A percentile compares a stretch with the other conserved stretches of the same genome.
phyloP scores from a whole-genome alignment of 179 eudicot species.

The Patellifolia procumbens region DNA sequence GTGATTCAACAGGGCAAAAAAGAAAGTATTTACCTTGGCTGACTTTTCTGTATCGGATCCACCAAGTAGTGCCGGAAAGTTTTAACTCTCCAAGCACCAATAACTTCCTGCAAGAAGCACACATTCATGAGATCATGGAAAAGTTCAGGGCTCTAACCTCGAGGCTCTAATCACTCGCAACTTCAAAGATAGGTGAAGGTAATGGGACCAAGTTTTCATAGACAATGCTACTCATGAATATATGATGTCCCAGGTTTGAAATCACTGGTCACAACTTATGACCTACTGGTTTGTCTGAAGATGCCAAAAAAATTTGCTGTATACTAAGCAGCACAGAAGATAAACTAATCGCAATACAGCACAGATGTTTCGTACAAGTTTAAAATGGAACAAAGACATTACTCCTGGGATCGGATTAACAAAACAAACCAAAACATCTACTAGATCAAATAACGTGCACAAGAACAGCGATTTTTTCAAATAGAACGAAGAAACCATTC shows the following conservation, averaged over 20 bases:
- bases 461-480: neutral
- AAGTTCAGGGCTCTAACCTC: neutral
- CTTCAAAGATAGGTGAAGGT: neutral
- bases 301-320: neutral
- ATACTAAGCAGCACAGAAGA: neutral
- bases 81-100: neutral
- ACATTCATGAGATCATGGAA: constrained; percentile 1
- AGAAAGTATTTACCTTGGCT: constrained; percentile 20
- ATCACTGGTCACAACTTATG: neutral
- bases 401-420: neutral
- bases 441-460: neutral
- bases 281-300: neutral
- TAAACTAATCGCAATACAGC: neutral
- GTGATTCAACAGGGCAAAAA: constrained; percentile 2
- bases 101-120: constrained; percentile 14
- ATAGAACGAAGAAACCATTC: neutral
- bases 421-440: neutral
- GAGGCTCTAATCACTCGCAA: neutral
- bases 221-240: no score
- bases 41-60: constrained; percentile 3
- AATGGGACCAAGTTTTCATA: neutral
- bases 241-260: neutral
- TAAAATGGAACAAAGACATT: neutral
- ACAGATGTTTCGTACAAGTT: neutral
- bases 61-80: neutral